phyloP scores from a whole-genome alignment of 805 yeast genomes.

The Saturnispora sanitii region DNA sequence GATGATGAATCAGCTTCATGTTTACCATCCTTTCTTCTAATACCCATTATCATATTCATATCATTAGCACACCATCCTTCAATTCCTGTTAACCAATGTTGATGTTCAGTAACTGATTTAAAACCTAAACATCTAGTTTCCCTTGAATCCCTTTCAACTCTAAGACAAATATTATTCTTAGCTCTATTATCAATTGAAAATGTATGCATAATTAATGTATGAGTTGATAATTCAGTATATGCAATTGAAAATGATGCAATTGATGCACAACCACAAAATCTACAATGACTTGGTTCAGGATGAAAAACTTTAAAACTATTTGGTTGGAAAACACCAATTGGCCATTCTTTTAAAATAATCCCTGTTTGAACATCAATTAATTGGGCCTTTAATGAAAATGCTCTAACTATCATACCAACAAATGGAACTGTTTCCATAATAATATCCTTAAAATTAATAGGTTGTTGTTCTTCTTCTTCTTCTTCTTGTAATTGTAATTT shows the following conservation, averaged over 20 bases:
- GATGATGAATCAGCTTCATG: constrained; percentile 12
- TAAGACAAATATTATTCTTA: constrained; percentile 67
- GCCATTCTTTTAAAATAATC: constrained; percentile 48
- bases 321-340: constrained; percentile 52
- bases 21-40: constrained; percentile 34
- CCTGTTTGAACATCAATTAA: constrained; percentile 75
- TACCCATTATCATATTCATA: constrained; percentile 66
- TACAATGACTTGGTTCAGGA: constrained; percentile 79
- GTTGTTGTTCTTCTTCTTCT: no score
- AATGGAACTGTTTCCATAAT: constrained; percentile 51
- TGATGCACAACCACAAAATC: constrained; percentile 85
- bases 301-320: constrained; percentile 61
- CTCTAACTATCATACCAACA: constrained; percentile 65
- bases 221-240: constrained; percentile 51
- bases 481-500: no score
- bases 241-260: constrained; percentile 62
- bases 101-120: constrained; percentile 61
- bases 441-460: constrained; percentile 10
- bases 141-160: constrained; percentile 88
- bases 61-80: constrained; percentile 76
- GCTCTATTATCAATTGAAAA: constrained; percentile 65
- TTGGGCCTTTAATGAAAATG: constrained; percentile 47
- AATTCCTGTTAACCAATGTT: constrained; percentile 55
- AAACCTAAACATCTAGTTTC: constrained; percentile 87
- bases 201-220: constrained; percentile 60